phyloP scores from a whole-genome alignment of 192 early-diverging fungal genomes.

The Rhizophagus prolifer region DNA sequence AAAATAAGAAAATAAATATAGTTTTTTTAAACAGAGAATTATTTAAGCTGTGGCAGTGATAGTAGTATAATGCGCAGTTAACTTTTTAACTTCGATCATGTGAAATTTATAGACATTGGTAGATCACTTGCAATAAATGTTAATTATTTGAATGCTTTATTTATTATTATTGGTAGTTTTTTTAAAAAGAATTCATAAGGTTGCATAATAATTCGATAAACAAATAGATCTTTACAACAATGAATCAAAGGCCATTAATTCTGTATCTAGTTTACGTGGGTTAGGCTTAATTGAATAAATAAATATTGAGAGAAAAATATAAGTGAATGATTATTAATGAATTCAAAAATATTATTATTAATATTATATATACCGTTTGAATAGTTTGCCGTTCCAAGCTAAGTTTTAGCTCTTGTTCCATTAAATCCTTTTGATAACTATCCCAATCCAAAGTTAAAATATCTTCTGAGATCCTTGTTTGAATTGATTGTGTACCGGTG shows the following conservation, averaged over 20 bases:
- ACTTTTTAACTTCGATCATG: neutral
- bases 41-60: neutral
- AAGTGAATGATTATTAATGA: neutral
- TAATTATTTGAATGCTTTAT: too few relatives aligned
- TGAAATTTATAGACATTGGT: neutral
- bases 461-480: neutral
- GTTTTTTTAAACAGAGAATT: too few relatives aligned
- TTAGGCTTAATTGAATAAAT: neutral
- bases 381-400: neutral
- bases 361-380: neutral
- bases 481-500: neutral
- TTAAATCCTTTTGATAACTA: neutral
- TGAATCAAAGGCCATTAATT: neutral
- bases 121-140: too few relatives aligned
- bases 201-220: neutral
- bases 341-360: neutral
- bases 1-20: too few relatives aligned
- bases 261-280: neutral
- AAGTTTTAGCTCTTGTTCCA: neutral
- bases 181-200: too few relatives aligned
- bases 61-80: neutral
- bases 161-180: too few relatives aligned
- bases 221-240: conserved; percentile 18
- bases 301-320: neutral
- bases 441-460: neutral